phyloP scores from a whole-genome alignment of 2,329 filamentous ascomycete species.

The Neurospora sp. region DNA sequence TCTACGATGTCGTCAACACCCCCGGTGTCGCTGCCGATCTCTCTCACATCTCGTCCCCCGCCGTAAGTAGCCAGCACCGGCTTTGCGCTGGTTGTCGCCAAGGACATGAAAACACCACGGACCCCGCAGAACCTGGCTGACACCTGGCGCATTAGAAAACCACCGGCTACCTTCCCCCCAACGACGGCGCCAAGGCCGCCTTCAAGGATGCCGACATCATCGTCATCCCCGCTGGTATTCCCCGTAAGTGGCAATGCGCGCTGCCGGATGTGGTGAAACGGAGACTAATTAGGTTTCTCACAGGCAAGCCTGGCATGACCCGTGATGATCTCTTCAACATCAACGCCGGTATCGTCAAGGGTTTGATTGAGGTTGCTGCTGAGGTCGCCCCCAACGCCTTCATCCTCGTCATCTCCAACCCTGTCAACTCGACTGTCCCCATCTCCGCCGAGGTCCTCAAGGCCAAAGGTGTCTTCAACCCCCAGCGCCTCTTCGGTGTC shows the following conservation, averaged over 20 bases:
- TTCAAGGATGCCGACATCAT: slow-evolving; percentile 92
- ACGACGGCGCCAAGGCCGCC: slow-evolving; percentile 76
- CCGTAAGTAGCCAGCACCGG: slow-evolving; percentile 40
- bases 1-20: slow-evolving; percentile 99
- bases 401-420: slow-evolving; percentile 97
- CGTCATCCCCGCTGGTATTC: slow-evolving; percentile 95
- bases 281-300: slow-evolving; percentile 1
- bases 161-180: slow-evolving; percentile 76
- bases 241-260: slow-evolving; percentile 53
- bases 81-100: slow-evolving; percentile 1
- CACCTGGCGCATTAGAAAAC: slow-evolving; percentile 51
- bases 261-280: not conserved
- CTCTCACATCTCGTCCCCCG: slow-evolving; percentile 89
- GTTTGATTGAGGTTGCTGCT: slow-evolving; percentile 78
- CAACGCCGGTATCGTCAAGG: slow-evolving; percentile 96
- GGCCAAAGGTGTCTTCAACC: slow-evolving; percentile 83
- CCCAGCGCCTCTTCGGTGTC: slow-evolving; percentile 94
- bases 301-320: slow-evolving; percentile 98
- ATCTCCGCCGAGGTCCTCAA: slow-evolving; percentile 97
- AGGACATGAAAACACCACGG: slow-evolving; percentile 2
- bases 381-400: slow-evolving; percentile 87
- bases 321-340: slow-evolving; percentile 99
- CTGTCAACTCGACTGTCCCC: slow-evolving; percentile 97
- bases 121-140: slow-evolving; percentile 2
- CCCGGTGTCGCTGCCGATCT: slow-evolving; percentile 93